These are phyloP conservation scores for Saturnispora serradocipensis DNA, from an alignment of 805 yeast species.

Conservation along the genomic window DNA sequence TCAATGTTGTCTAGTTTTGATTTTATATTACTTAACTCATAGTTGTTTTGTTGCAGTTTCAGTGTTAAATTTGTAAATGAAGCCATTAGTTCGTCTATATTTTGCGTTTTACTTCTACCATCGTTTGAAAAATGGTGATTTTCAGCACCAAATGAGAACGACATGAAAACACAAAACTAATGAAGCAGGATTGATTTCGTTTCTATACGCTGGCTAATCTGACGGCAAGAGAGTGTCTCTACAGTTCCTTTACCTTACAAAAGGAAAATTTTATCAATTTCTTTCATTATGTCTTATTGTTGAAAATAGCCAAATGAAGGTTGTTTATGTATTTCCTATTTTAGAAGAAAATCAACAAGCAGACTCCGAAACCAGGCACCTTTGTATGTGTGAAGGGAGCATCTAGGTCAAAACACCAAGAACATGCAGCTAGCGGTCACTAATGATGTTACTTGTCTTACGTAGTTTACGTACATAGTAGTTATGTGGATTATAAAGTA, in stretches of 20 bases:
- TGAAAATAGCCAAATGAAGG: neutral
- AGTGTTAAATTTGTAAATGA: neutral
- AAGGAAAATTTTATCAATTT: neutral
- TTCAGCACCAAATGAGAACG: neutral
- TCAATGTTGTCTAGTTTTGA: constrained; percentile 21
- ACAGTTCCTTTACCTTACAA: neutral
- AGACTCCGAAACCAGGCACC: neutral
- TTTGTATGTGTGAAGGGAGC: neutral
- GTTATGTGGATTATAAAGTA: neutral
- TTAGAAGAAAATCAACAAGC: neutral
- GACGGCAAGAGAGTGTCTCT: neutral
- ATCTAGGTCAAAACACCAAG: neutral
- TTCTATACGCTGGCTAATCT: neutral
- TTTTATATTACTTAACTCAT: constrained; percentile 16
- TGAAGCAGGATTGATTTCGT: neutral
- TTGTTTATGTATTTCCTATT: neutral
- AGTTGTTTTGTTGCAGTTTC: neutral
- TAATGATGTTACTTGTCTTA: neutral
- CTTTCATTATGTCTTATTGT: neutral
- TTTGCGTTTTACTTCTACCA: neutral
- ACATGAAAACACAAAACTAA: neutral
- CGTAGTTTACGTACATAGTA: too few species aligned
- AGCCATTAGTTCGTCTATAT: neutral
- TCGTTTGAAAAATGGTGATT: neutral
- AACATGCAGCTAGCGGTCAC: neutral